Conservation (phyloP, 106 monocot species). For the Amphibolis antarctica region DNA sequence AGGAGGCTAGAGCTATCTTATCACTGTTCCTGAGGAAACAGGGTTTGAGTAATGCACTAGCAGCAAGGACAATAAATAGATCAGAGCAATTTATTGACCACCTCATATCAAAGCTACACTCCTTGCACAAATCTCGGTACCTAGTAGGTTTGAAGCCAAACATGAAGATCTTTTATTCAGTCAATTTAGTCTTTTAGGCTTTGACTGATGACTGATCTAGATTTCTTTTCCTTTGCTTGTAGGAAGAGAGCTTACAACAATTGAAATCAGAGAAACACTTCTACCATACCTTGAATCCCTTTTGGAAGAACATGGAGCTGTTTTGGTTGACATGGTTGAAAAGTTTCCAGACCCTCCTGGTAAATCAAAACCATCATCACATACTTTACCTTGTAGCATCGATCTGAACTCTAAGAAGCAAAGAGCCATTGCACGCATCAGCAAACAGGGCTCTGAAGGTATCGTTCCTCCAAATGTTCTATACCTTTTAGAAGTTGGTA, state of each 20-base stretch:
- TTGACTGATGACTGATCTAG: background rate
- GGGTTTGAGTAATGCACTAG: constrained; percentile 70
- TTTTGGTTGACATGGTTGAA: constrained; percentile 55
- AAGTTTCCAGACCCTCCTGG: constrained; percentile 63
- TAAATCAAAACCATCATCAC: constrained; percentile 15
- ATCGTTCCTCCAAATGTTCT: constrained; percentile 37
- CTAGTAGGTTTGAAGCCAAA: constrained; percentile 72
- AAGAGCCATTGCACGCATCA: constrained; percentile 63
- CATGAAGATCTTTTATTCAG: constrained; percentile 6
- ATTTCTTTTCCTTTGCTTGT: background rate
- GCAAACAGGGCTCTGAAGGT: constrained; percentile 30
- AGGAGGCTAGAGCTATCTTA: constrained; percentile 90
- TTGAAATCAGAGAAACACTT: constrained; percentile 82
- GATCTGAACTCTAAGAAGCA: constrained; percentile 37
- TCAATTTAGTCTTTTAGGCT: constrained; percentile 2
- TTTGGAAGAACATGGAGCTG: constrained; percentile 52
- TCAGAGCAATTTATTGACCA: constrained; percentile 78
- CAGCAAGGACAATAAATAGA: constrained; percentile 76
- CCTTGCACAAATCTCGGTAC: constrained; percentile 71
- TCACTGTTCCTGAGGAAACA: constrained; percentile 73
- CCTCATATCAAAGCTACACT: constrained; percentile 82
- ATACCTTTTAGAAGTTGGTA: constrained; percentile 74
- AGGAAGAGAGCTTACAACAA: constrained; percentile 97
- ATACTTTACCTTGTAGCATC: constrained; percentile 4
- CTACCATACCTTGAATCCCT: constrained; percentile 64